Conservation (phyloP, 495 filamentous ascomycete genomes). For the Beverwykella pulmonaria region DNA sequence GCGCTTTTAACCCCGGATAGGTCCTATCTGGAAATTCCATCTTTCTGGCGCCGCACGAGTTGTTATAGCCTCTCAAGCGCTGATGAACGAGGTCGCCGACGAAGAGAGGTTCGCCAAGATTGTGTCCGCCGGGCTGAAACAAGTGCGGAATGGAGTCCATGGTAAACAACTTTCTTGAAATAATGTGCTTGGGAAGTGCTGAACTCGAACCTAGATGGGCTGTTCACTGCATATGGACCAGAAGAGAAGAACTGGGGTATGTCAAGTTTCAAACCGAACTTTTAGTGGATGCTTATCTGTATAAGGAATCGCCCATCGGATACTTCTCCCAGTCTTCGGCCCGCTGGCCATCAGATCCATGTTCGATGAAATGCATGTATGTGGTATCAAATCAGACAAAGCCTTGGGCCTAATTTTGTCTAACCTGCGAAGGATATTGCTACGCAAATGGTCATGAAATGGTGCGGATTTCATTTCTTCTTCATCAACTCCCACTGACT, state of each 20-base stretch:
- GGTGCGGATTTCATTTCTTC: not conserved
- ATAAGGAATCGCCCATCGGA: constrained; percentile 23
- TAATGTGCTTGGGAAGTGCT: not conserved
- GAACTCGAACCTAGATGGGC: constrained; percentile 8
- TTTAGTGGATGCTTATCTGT: constrained; percentile 7
- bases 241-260: constrained; percentile 29
- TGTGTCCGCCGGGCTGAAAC: constrained; percentile 4
- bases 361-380: constrained; percentile 35
- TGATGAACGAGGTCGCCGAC: constrained; percentile 25
- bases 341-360: constrained; percentile 23
- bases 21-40: constrained; percentile 17
- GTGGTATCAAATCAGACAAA: not conserved
- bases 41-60: constrained; percentile 3
- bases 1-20: not conserved
- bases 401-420: not conserved
- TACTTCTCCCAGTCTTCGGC: constrained; percentile 22
- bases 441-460: constrained; percentile 29
- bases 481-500: not conserved
- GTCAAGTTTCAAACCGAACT: not conserved
- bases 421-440: constrained; percentile 23
- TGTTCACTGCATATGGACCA: constrained; percentile 20
- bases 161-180: not conserved
- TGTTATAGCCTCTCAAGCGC: constrained; percentile 18
- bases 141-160: constrained; percentile 26
- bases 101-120: constrained; percentile 20